phyloP scores from a whole-genome alignment of 2,329 filamentous ascomycete genomes.

The Sphaceloma murrayae region DNA sequence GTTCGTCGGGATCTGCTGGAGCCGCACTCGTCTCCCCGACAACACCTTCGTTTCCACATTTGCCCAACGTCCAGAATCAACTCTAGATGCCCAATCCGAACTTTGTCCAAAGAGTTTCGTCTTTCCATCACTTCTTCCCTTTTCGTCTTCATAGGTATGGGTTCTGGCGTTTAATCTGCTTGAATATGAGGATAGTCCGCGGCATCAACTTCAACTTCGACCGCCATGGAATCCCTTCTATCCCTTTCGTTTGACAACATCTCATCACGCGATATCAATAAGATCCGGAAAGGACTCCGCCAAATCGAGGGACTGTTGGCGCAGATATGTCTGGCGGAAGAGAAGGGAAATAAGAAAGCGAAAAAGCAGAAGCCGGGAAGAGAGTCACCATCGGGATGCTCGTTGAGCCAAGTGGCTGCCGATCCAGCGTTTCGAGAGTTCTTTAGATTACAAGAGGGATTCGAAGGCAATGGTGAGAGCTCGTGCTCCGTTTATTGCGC shows the following conservation, averaged over 20 bases:
- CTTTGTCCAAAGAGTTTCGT: background rate
- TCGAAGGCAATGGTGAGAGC: conserved; percentile 79
- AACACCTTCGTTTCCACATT: conserved; percentile 1
- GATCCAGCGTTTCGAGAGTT: conserved; percentile 92
- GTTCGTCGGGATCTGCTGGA: conserved; percentile 9
- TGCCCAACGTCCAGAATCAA: conserved; percentile 14
- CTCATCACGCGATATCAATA: conserved; percentile 78
- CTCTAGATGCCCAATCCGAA: conserved; percentile 9
- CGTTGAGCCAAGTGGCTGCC: conserved; percentile 58
- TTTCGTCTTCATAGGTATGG: conserved; percentile 12
- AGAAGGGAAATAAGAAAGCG: conserved; percentile 17
- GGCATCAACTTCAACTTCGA: conserved; percentile 13
- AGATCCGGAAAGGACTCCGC: conserved; percentile 85
- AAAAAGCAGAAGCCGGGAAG: conserved; percentile 32
- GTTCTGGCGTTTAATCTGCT: conserved; percentile 11
- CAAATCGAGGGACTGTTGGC: conserved; percentile 91
- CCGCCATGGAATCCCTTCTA: conserved; percentile 75
- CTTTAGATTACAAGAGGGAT: conserved; percentile 92
- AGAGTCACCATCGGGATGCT: conserved; percentile 27
- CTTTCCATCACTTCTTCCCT: conserved; percentile 6
- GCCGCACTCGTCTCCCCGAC: background rate
- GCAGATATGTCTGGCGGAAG: conserved; percentile 72
- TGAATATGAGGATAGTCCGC: conserved; percentile 13
- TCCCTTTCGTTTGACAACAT: conserved; percentile 94
- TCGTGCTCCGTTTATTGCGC: background rate